Evolutionary conservation across 2,329 filamentous ascomycete species (phyloP), one percentile per base, ranked within the genome.

Genomic region (Alternaria viburni): DNA sequence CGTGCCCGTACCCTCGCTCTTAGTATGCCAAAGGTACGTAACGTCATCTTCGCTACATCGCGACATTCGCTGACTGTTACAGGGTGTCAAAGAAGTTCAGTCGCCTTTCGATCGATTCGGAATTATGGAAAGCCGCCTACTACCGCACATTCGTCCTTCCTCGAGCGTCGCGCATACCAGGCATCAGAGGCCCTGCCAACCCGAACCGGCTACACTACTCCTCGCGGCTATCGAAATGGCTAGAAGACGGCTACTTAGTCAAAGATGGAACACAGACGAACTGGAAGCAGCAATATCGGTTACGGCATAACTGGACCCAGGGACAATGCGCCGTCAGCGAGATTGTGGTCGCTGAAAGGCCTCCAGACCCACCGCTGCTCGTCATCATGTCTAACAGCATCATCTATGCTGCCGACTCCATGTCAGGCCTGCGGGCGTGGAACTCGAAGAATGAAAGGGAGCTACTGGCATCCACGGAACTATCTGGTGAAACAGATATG

Each of bases 51-150:
- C 11, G 10, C 1, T 9, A 15, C 4, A 28, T 6, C n/a, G 28
- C 3, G 21, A 17, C 41, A 41, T 51, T 13, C 44, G n/a, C 52
- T 72, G 6, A 74, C 49, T 21, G 10, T 12, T 6, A 41, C 83
- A 86, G 89, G 58, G 85, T 94, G n/a, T 97, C 93, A 2, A 88
- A 83, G 57, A 92, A 91, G 62, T 91, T 97, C 74, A 85, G 89
- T 70, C 85, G 84, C 43, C 86, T 98, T 17, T 87, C 92, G 8
- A 86, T 87, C 58, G 96, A 98, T 79, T 91, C 91, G 1, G 93
- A 97, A 77, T 83, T 98, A 60, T 99, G 96, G 96, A 96, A 95
- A 78, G 86, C 87, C 13, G 88, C 93, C 54, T 99, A 97, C 81
- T 97, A 96, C 81, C 86, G 89, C 25, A 90, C 91, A 66, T 98